A percentile compares a stretch with the other conserved stretches of the same genome.
Evolutionary conservation across 2,329 filamentous ascomycete genomes (phyloP).

Genomic region (Aspergillus ustus): DNA sequence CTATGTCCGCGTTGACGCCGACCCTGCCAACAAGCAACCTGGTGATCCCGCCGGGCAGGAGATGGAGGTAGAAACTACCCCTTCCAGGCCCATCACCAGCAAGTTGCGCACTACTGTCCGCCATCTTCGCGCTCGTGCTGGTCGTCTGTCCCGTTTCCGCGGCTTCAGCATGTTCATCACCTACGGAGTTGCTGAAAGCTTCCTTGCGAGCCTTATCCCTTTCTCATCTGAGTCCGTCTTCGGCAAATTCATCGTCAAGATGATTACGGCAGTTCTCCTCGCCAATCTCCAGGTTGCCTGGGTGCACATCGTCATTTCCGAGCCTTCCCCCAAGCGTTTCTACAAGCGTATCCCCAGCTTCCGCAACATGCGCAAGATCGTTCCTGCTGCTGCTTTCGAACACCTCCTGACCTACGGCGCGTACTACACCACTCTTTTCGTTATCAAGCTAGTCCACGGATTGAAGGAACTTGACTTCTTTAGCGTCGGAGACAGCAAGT

Average conservation of each 20-base stretch:
- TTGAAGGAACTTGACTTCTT: constrained; percentile 34
- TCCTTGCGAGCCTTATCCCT: constrained; percentile 48
- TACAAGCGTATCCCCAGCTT: constrained; percentile 71
- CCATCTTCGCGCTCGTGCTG: constrained; percentile 67
- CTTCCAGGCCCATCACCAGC: constrained; percentile 64
- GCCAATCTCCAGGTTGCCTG: constrained; percentile 75
- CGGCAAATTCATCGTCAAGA: constrained; percentile 54
- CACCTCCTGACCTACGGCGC: constrained; percentile 59
- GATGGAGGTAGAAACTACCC: constrained; percentile 47
- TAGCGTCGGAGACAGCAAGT: neutral
- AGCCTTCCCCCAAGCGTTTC: constrained; percentile 66
- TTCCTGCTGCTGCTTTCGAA: constrained; percentile 69
- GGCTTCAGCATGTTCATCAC: constrained; percentile 61
- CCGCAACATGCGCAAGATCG: constrained; percentile 70
- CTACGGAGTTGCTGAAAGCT: constrained; percentile 52
- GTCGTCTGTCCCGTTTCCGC: constrained; percentile 70
- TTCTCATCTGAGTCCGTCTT: constrained; percentile 41
- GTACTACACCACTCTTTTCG: constrained; percentile 40
- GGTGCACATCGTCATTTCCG: constrained; percentile 84
- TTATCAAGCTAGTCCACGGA: constrained; percentile 48
- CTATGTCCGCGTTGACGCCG: constrained; percentile 55
- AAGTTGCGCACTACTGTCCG: constrained; percentile 62
- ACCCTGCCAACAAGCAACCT: constrained; percentile 33
- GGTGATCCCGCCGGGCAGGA: constrained; percentile 47
- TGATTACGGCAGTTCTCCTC: constrained; percentile 64